Evolutionary conservation across 192 early-diverging fungal genomes (phyloP), one percentile per base, ranked within the genome.

Genomic region (Coemansia furcata): DNA sequence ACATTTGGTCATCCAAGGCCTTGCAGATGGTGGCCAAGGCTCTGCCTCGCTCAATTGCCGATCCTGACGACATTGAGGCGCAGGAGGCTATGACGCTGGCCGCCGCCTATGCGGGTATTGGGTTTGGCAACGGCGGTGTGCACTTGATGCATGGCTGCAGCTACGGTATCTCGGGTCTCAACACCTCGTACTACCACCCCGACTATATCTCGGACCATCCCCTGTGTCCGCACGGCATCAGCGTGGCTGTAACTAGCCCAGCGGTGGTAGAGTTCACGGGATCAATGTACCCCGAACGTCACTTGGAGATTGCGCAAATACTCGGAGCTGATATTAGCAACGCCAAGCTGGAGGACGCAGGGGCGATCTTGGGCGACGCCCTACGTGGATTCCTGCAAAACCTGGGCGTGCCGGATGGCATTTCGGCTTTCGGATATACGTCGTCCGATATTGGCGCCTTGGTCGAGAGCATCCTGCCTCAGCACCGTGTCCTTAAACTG

Each of bases 401-500:
- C 10, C 72, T 96, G 39, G 92, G 90, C 36, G 93, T 96, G 6
- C 94, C 94, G 23, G 85, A 92, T 67, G 94, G 94, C 69, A 79
- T 96, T 38, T 63, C 80, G 19, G 91, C 91, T 2, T 67, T 96
- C 62, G 94, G 94, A 0, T 94, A 89, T 66, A 75, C 84, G 43
- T 85, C 84, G 43, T 76, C 85, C 1, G 86, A 93, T 68, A 89
- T 94, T 38, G 84, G 78, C 15, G 85, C 82, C 10, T 72, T 96
- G 65, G 92, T 96, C 21, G 86, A 92, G 61, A 93, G 93, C 37
- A 94, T 93, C 11, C 65, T 96, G 69, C 94, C 94, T 6, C 94
- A 96, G 79, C 91, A 96, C 73, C 90, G 94, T 52, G 94, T 96
- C 19, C 92, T 92, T 63, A 94, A 94, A 74, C 78, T 96, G 70